phyloP scores from a whole-genome alignment of 73 alveolate species.

The Paramecium sexaurelia region DNA sequence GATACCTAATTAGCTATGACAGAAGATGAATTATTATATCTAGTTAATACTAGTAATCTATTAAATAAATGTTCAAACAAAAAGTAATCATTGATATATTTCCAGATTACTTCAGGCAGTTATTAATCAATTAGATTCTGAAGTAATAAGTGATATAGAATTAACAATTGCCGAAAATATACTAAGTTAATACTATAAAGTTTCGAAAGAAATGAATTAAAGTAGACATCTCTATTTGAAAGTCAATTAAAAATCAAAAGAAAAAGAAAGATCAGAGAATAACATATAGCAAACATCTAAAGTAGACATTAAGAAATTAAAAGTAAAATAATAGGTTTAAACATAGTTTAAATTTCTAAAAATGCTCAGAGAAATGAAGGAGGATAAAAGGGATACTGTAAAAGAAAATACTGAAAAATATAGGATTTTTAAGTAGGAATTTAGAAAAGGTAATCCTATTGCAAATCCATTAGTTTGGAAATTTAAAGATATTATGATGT shows the following conservation, averaged over 20 bases:
- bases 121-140: neutral
- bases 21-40: neutral
- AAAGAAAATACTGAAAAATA: neutral
- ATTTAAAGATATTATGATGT: constrained; percentile 41
- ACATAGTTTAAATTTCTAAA: neutral
- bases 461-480: constrained; percentile 51
- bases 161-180: constrained; percentile 25
- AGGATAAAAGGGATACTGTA: neutral
- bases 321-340: neutral
- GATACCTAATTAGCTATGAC: neutral
- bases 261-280: neutral
- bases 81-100: neutral
- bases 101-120: neutral
- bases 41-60: constrained; percentile 9
- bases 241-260: neutral
- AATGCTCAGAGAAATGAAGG: constrained; percentile 43
- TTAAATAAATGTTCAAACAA: constrained; percentile 24
- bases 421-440: neutral
- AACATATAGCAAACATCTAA: neutral
- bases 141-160: constrained; percentile 25
- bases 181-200: neutral
- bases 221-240: neutral
- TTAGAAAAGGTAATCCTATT: constrained; percentile 5
- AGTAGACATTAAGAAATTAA: neutral
- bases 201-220: neutral